These are phyloP conservation scores for Phytopythium chamaehyphon DNA, from an alignment of 352 stramenopile species.

Conservation along the genomic window DNA sequence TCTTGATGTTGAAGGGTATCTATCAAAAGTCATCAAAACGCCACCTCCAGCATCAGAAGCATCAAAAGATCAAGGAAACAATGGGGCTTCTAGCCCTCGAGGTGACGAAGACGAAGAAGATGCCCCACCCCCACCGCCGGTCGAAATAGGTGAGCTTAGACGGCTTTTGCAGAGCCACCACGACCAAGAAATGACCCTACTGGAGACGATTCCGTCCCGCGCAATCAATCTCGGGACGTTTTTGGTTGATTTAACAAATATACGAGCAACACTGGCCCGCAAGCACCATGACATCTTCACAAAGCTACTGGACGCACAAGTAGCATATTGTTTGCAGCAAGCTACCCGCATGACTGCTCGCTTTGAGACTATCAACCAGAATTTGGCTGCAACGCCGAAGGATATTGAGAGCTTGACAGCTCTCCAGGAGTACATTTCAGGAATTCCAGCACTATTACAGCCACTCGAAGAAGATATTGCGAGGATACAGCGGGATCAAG, in stretches of 20 bases:
- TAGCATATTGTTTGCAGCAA: slow-evolving; percentile 58
- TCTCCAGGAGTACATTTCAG: slow-evolving; percentile 84
- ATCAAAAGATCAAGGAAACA: not conserved
- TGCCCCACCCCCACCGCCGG: slow-evolving; percentile 41
- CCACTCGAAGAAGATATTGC: slow-evolving; percentile 78
- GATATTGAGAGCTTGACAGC: slow-evolving; percentile 91
- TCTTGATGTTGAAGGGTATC: slow-evolving; percentile 84
- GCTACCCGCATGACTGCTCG: slow-evolving; percentile 64
- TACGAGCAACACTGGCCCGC: slow-evolving; percentile 64
- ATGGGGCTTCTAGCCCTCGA: slow-evolving; percentile 5
- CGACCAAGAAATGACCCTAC: slow-evolving; percentile 58
- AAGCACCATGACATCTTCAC: slow-evolving; percentile 80
- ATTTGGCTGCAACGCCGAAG: slow-evolving; percentile 73
- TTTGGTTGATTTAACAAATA: slow-evolving; percentile 74
- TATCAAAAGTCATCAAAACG: slow-evolving; percentile 55
- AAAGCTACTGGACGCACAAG: slow-evolving; percentile 67
- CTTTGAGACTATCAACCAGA: slow-evolving; percentile 87
- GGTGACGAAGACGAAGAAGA: slow-evolving; percentile 35
- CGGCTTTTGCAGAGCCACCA: slow-evolving; percentile 60
- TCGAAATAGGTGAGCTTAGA: slow-evolving; percentile 72
- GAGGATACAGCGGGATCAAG: slow-evolving; percentile 78
- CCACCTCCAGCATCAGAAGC: slow-evolving; percentile 16
- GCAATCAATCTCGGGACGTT: slow-evolving; percentile 77
- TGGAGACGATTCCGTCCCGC: slow-evolving; percentile 60
- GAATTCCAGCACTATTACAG: slow-evolving; percentile 60